Evolutionary conservation across 1,284 basidiomycete species (phyloP).

Genomic region (Rhodotorula sp.): DNA sequence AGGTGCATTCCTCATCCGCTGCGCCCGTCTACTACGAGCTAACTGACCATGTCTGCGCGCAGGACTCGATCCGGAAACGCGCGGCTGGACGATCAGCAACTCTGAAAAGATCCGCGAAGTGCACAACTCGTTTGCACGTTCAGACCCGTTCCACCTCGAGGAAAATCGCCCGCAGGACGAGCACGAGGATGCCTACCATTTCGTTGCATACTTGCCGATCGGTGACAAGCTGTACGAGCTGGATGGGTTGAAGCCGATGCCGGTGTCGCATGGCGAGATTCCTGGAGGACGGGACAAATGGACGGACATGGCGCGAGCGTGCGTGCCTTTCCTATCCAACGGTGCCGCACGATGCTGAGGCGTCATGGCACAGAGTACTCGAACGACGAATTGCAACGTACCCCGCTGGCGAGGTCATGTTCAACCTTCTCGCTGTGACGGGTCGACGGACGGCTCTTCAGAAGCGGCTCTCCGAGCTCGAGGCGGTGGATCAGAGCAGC

Average conservation of each 20-base stretch:
- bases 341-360: neutral
- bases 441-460: constrained; percentile 18
- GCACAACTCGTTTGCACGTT: constrained; percentile 74
- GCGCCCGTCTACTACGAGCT: neutral
- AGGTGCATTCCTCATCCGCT: constrained; percentile 50
- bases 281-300: constrained; percentile 60
- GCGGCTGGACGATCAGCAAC: constrained; percentile 79
- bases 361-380: constrained; percentile 20
- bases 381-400: constrained; percentile 52
- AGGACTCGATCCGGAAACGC: constrained; percentile 54
- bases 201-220: constrained; percentile 79
- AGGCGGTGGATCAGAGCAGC: too few relatives aligned
- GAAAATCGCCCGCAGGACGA: constrained; percentile 32
- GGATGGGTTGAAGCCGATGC: constrained; percentile 75
- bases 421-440: constrained; percentile 76
- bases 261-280: constrained; percentile 69
- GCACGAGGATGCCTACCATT: constrained; percentile 77
- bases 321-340: constrained; percentile 48
- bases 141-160: constrained; percentile 65
- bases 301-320: constrained; percentile 64
- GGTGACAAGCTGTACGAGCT: constrained; percentile 78
- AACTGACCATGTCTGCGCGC: neutral
- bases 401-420: constrained; percentile 59
- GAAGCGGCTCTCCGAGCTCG: neutral
- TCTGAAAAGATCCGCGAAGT: constrained; percentile 61